Evolutionary conservation across 1,139 yeast species (phyloP).

Genomic region (Saccharomyces pastorianus): DNA sequence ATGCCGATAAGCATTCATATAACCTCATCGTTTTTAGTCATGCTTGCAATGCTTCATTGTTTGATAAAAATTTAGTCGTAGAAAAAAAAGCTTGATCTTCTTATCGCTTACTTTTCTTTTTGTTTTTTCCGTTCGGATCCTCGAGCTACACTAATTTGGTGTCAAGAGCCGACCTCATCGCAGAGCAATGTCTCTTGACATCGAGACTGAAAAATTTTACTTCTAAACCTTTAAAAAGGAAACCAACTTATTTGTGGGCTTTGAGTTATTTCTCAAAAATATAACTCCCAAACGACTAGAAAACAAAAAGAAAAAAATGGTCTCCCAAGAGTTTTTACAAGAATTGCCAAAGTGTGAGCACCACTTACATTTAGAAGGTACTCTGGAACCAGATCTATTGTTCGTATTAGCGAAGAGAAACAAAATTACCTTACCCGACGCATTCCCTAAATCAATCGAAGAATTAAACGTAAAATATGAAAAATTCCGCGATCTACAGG

Average conservation of each 20-base stretch:
- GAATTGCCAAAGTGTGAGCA: constrained; percentile 80
- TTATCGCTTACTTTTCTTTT: background rate
- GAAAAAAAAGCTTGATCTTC: background rate
- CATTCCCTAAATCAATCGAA: constrained; percentile 48
- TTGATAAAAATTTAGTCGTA: background rate
- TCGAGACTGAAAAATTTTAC: background rate
- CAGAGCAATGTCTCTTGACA: background rate
- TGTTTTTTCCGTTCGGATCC: background rate
- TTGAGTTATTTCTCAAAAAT: background rate
- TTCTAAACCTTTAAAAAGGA: background rate
- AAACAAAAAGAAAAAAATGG: constrained; percentile 3
- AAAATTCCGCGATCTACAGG: constrained; percentile 59
- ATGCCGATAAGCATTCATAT: too few relatives aligned
- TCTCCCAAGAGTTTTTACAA: constrained; percentile 38
- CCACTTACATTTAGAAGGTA: constrained; percentile 75
- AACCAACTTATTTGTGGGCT: background rate
- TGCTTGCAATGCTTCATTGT: too few relatives aligned
- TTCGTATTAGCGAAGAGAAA: constrained; percentile 61
- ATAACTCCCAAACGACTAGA: background rate
- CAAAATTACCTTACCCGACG: constrained; percentile 46
- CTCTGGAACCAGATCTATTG: constrained; percentile 61
- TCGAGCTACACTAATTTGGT: background rate
- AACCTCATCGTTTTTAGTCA: too few relatives aligned
- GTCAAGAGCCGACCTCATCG: background rate
- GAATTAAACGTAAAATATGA: constrained; percentile 52